Evolutionary conservation across 176 grass and related monocot genomes (phyloP).

Genomic region (Carex parvula): DNA sequence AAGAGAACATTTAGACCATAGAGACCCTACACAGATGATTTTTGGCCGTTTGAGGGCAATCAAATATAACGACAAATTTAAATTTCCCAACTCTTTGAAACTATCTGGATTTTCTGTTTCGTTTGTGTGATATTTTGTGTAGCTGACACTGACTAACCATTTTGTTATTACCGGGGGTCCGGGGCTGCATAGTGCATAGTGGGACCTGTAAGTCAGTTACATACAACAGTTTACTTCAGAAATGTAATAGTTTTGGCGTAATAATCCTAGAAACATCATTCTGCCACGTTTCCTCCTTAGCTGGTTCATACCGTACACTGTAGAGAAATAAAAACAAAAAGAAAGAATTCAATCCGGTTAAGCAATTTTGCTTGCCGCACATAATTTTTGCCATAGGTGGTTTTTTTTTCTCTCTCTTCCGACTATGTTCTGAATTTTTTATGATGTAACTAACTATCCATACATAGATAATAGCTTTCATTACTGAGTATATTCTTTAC

Average conservation of each 20-base stretch:
- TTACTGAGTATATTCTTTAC: too few species aligned
- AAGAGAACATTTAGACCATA: neutral
- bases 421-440: neutral
- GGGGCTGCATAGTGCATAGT: neutral
- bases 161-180: neutral
- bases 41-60: neutral
- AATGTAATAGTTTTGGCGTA: neutral
- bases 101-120: neutral
- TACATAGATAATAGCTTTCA: neutral
- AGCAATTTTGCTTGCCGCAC: neutral
- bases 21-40: neutral
- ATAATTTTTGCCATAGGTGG: neutral
- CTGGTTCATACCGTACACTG: neutral
- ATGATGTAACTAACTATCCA: neutral
- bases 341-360: neutral
- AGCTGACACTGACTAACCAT: neutral
- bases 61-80: slow-evolving; percentile 31
- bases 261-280: neutral
- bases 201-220: neutral
- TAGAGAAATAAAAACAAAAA: neutral
- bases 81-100: slow-evolving; percentile 19
- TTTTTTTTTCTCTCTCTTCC: neutral
- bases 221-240: neutral
- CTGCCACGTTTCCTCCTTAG: neutral
- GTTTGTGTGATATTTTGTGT: neutral